Base-by-base conservation (phyloP, 2,329 filamentous ascomycete genomes). In the Diplodia sapinea region DNA sequence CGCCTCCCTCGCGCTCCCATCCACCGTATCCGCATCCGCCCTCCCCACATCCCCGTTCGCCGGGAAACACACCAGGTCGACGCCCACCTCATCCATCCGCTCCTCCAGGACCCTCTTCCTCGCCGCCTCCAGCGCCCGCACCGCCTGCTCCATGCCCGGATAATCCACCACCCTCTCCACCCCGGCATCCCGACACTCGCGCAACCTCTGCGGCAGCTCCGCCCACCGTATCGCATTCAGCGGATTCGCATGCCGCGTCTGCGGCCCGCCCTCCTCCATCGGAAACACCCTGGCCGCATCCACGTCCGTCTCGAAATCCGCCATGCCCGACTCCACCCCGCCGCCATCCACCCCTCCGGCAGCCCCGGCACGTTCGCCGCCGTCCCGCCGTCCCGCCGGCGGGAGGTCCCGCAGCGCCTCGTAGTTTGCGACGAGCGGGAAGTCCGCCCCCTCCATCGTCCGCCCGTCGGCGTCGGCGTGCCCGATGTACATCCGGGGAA, bases 401-500 rank as follows among this genome's bases (percentile, higher is more conserved):
- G 81, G 4, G 2, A 47, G 6, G 17, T 47, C 15, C 6, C 7
- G 15, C 4, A n/a, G 40, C 40, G 15, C 79, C 67, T 83, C 81
- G 70, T 82, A 83, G 29, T 80, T 80, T 2, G 81, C 82, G 4
- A 84, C 75, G 3, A 82, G 73, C 0, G 82, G 82, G 57, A 84
- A 83, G 68, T 83, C 80, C 0, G 81, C 79, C 47, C 81, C 79
- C 36, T 71, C 70, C 1, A 79, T 73, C 47, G 74, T 74, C 67
- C 72, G 72, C 5, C 40, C 15, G 40, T n/a, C 40, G 15, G 73
- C 76, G 49, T 67, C 50, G 7, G 64, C 59, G 38, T n/a, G 51
- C 11, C 82, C 82, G 40, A 85, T 81, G 71, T 81, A 86, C 78
- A 84, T 84, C 8, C 74, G 76, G 0, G 83, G 84, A 1, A 84